A percentile compares a stretch with the other conserved stretches of the same genome.
Conservation (phyloP, 2,329 filamentous ascomycete genomes). For the Daldinia sp. region DNA sequence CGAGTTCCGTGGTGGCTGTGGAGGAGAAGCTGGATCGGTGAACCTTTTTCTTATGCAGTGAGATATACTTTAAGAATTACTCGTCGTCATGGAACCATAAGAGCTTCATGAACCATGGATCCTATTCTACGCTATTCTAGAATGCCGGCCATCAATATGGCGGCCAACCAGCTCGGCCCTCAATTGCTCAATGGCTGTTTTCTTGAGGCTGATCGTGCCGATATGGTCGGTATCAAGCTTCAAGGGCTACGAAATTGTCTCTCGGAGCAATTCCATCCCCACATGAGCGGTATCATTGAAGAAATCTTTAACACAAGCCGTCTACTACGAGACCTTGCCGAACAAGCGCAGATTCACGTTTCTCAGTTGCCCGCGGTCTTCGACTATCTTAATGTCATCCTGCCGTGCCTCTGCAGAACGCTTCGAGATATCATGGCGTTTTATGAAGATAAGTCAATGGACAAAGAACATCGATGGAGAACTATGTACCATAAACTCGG, state of each 20-base stretch:
- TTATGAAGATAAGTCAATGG: slow-evolving; percentile 59
- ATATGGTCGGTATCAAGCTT: slow-evolving; percentile 57
- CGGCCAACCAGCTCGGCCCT: slow-evolving; percentile 39
- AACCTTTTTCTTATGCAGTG: slow-evolving; percentile 5
- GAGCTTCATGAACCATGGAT: slow-evolving; percentile 35
- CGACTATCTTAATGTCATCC: slow-evolving; percentile 63
- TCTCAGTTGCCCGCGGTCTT: slow-evolving; percentile 59
- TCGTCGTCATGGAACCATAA: slow-evolving; percentile 36
- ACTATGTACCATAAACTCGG: slow-evolving; percentile 66
- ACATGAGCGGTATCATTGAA: slow-evolving; percentile 57
- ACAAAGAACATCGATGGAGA: slow-evolving; percentile 62
- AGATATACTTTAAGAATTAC: slow-evolving; percentile 21
- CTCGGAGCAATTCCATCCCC: slow-evolving; percentile 54
- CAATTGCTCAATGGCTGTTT: slow-evolving; percentile 62
- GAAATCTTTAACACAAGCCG: slow-evolving; percentile 56
- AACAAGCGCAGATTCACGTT: slow-evolving; percentile 61
- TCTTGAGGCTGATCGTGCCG: slow-evolving; percentile 61
- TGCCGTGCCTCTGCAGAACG: slow-evolving; percentile 63
- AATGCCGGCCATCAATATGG: slow-evolving; percentile 27
- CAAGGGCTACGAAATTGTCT: slow-evolving; percentile 59
- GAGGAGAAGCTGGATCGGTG: slow-evolving; percentile 20
- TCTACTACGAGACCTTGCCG: slow-evolving; percentile 62
- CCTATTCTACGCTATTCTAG: slow-evolving; percentile 31
- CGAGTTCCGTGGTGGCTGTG: slow-evolving; percentile 20
- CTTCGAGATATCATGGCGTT: slow-evolving; percentile 61